Evolutionary conservation across 768 basidiomycete species (phyloP).

Genomic region (Lentinula boryana): DNA sequence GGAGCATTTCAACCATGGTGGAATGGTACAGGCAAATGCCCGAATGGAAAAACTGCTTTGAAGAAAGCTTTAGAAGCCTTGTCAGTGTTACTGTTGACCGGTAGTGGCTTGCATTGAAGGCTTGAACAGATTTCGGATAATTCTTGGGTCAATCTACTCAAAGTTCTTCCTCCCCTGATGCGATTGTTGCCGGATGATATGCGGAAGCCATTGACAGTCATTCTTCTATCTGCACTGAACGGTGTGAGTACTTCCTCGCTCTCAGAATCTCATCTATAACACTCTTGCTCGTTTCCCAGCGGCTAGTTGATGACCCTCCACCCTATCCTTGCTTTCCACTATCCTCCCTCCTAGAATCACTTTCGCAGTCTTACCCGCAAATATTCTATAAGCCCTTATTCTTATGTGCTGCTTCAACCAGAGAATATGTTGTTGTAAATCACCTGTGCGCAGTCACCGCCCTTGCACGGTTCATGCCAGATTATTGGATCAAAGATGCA

Average conservation of each 20-base stretch:
- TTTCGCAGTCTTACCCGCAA: slow-evolving; percentile 51
- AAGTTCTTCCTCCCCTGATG: slow-evolving; percentile 36
- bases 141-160: slow-evolving; percentile 37
- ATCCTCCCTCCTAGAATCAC: slow-evolving; percentile 41
- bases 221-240: slow-evolving; percentile 39
- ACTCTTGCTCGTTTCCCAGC: slow-evolving; percentile 26
- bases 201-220: slow-evolving; percentile 30
- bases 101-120: background rate
- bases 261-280: background rate
- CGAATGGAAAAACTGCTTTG: slow-evolving; percentile 37
- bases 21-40: slow-evolving; percentile 33
- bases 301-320: slow-evolving; percentile 48
- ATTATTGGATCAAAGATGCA: slow-evolving; percentile 62
- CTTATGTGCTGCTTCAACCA: slow-evolving; percentile 57
- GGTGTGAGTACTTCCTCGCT: slow-evolving; percentile 33
- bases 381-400: slow-evolving; percentile 72
- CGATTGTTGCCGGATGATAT: slow-evolving; percentile 42
- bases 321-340: slow-evolving; percentile 36
- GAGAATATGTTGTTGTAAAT: slow-evolving; percentile 52
- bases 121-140: slow-evolving; percentile 27
- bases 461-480: slow-evolving; percentile 47
- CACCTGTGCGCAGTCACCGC: slow-evolving; percentile 51
- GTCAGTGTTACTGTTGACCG: slow-evolving; percentile 23
- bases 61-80: slow-evolving; percentile 31
- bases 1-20: slow-evolving; percentile 23